Percentiles rank a stretch among this genome's conserved stretches.
Conservation (phyloP, 2,329 filamentous ascomycete species). For the Simplicillium sp. region DNA sequence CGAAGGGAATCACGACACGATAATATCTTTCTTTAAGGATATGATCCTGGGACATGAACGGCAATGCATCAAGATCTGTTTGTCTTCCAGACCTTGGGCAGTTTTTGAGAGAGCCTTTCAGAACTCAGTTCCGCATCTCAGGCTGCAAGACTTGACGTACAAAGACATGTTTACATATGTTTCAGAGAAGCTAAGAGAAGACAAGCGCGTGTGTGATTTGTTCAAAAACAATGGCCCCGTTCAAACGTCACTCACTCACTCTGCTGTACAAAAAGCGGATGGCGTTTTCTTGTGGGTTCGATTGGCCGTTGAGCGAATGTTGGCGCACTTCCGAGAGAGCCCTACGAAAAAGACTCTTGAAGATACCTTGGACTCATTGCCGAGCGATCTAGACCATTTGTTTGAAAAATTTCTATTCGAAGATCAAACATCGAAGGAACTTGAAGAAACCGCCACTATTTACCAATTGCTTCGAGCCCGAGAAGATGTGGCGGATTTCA, state of each 20-base stretch:
- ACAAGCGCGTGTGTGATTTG: constrained; percentile 7
- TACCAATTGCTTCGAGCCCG: constrained; percentile 20
- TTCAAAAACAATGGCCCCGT: constrained; percentile 5
- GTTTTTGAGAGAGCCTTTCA: constrained; percentile 17
- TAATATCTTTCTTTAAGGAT: constrained; percentile 18
- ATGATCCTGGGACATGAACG: constrained; percentile 9
- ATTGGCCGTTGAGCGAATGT: constrained; percentile 18
- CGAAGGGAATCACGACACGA: constrained; percentile 16
- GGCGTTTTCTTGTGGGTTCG: constrained; percentile 25
- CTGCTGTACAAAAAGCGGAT: constrained; percentile 14
- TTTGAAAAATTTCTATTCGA: constrained; percentile 20
- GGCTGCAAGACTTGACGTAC: constrained; percentile 16
- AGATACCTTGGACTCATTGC: constrained; percentile 9
- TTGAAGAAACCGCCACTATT: constrained; percentile 14
- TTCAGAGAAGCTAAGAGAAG: constrained; percentile 10
- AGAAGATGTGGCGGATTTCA: constrained; percentile 21
- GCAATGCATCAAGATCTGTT: constrained; percentile 18
- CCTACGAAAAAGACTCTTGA: constrained; percentile 4
- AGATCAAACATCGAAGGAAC: constrained; percentile 10
- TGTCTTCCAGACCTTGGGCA: constrained; percentile 21
- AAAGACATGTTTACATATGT: constrained; percentile 17
- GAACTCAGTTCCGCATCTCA: constrained; percentile 13
- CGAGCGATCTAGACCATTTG: constrained; percentile 16
- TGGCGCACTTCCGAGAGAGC: constrained; percentile 8
- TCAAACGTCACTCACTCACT: constrained; percentile 6